Base-by-base conservation (phyloP, 352 stramenopile species). In the Ophiocytium majus region DNA sequence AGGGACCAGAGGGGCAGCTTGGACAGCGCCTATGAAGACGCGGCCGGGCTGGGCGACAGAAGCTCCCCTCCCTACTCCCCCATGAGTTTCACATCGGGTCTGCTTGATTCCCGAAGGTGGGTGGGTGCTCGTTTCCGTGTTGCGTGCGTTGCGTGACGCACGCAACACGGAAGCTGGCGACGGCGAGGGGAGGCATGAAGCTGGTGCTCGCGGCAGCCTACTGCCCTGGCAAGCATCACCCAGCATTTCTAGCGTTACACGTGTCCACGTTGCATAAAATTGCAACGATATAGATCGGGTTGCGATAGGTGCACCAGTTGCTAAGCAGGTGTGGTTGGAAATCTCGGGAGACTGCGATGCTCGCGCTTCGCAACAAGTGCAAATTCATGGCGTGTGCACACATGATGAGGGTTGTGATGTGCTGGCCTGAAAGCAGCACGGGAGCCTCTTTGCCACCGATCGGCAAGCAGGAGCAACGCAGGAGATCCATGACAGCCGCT, bases 51-150 rank as follows among this genome's bases (percentile, higher is more conserved):
- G 57, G 57, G 23, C 28, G 28, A 71, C 28, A 71, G 57, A 23
- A 23, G 19, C 28, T 23, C 57, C 57, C 23, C 57, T 71, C 57
- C 57, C 28, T 71, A 71, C 57, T 78, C 66, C 5, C 66, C 66
- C 35, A 43, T 43, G 66, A 78, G 66, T 14, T 78, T 78, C 66
- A 78, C 66, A 43, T 78, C 66, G 14, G 66, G 66, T 5, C 35
- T 78, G 35, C 17, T 78, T 5, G 35, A 43, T 17, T 78, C 66
- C 5, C 66, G 66, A 5, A 35, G 66, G 35, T 78, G 14, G 14
- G 43, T n/a, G 43, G 14, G 14, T 57, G 43, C 43, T 57, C 43
- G 43, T n/a, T n/a, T n/a, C n/a, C n/a, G n/a, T n/a, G n/a, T n/a
- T n/a, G n/a, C n/a, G n/a, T n/a, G n/a, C n/a, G n/a, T n/a, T n/a